Evolutionary conservation across 1,284 basidiomycete species (phyloP).

Genomic region (Prillingera fragicola): DNA sequence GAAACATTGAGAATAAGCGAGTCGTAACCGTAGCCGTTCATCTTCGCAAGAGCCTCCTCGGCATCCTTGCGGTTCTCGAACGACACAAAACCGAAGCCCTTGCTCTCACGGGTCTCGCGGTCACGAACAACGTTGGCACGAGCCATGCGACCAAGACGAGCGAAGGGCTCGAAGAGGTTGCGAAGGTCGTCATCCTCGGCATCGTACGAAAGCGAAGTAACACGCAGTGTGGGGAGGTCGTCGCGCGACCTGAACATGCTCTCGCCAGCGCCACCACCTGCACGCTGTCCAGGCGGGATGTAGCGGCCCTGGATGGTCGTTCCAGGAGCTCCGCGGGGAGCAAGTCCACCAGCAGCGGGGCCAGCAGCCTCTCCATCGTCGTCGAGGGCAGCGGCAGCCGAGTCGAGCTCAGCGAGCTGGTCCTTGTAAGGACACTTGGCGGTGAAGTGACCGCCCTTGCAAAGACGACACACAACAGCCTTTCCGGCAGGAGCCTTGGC

Average conservation of each 20-base stretch:
- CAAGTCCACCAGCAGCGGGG: slow-evolving; percentile 16
- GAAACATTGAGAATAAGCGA: slow-evolving; percentile 45
- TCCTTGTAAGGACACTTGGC: slow-evolving; percentile 99
- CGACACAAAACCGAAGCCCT: slow-evolving; percentile 68
- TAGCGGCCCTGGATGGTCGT: slow-evolving; percentile 63
- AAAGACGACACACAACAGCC: slow-evolving; percentile 87
- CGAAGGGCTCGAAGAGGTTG: slow-evolving; percentile 66
- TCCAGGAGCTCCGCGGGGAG: slow-evolving; percentile 14
- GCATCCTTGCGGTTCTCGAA: slow-evolving; percentile 79
- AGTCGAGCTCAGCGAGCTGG: slow-evolving; percentile 65
- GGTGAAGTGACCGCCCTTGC: slow-evolving; percentile 96
- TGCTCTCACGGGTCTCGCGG: slow-evolving; percentile 88
- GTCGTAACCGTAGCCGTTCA: slow-evolving; percentile 69
- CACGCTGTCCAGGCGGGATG: slow-evolving; percentile 64
- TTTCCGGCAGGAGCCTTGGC: slow-evolving; percentile 69
- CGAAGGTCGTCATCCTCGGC: slow-evolving; percentile 91
- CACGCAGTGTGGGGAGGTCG: slow-evolving; percentile 91
- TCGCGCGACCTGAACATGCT: slow-evolving; percentile 71
- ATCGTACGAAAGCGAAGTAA: slow-evolving; percentile 95
- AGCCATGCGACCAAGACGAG: slow-evolving; percentile 70
- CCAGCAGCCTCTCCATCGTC: slow-evolving; percentile 26
- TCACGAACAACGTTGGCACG: slow-evolving; percentile 93
- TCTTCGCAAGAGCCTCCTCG: slow-evolving; percentile 84
- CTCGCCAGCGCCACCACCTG: slow-evolving; percentile 66
- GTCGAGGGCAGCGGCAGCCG: slow-evolving; percentile 59